phyloP scores from a whole-genome alignment of 176 grass and related monocot genomes.

The Leersia perrieri region DNA sequence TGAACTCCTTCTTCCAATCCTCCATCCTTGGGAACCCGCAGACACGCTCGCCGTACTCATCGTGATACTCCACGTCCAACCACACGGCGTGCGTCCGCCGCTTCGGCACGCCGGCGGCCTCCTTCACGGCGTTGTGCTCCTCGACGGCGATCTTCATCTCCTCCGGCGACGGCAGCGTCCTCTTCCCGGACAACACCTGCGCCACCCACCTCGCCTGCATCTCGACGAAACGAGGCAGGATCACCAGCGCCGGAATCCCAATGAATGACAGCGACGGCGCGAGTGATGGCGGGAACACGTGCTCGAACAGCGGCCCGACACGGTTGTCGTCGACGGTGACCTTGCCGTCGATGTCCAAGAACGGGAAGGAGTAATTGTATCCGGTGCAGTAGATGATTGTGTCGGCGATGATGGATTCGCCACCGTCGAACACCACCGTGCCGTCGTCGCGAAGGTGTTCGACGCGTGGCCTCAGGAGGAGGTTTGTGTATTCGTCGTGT shows the following conservation, averaged over 20 bases:
- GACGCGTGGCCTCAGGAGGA: constrained; percentile 19
- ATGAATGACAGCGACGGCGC: constrained; percentile 32
- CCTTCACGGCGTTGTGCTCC: background rate
- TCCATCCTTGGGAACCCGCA: constrained; percentile 18
- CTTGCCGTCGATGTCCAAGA: constrained; percentile 22
- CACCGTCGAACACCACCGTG: constrained; percentile 33
- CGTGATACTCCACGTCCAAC: background rate
- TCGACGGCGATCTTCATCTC: constrained; percentile 27
- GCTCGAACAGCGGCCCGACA: constrained; percentile 47
- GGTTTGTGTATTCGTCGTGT: constrained; percentile 13
- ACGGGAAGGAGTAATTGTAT: constrained; percentile 36
- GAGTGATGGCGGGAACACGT: constrained; percentile 39
- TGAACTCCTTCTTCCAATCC: constrained; percentile 16
- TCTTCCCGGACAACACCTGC: constrained; percentile 31
- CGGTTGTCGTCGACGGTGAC: constrained; percentile 42
- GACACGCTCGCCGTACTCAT: constrained; percentile 19
- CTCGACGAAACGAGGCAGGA: constrained; percentile 16
- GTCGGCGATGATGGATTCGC: constrained; percentile 24
- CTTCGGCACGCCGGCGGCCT: constrained; percentile 23
- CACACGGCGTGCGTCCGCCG: background rate
- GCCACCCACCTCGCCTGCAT: constrained; percentile 48
- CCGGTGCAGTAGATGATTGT: constrained; percentile 42
- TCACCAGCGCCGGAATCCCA: background rate
- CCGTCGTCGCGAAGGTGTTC: constrained; percentile 11
- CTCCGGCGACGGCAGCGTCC: constrained; percentile 6